Base-by-base conservation (phyloP, 2,329 filamentous ascomycete genomes). In the Aspergillus jensenii region DNA sequence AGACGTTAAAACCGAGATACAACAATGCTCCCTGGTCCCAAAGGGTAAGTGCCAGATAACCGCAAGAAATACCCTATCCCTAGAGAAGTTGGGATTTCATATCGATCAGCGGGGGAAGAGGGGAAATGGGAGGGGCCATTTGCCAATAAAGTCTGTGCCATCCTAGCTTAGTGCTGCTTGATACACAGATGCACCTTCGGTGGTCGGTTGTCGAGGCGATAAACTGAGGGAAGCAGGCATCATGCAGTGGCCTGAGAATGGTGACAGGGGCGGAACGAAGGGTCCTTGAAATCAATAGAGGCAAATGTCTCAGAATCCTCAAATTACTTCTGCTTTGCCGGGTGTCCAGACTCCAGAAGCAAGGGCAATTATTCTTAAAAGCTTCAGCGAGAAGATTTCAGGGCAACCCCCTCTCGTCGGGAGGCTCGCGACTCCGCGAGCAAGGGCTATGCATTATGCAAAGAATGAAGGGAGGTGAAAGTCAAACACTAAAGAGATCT, bases 141-240 rank as follows among this genome's bases (percentile, higher is more conserved):
- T 56, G 52, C 52, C 53, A 56, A 55, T 37, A 12, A 14, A 45
- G 44, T 46, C 58, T 27, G 52, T 60, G 60, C 58, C 43, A 54
- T 37, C 55, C 51, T 56, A 45, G 58, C 33, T 40, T 50, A 51
- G 54, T 31, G 46, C 25, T 40, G 23, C 27, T 46, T 17, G 35
- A 49, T 35, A 39, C 33, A 39, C 44, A 23, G 17, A 12, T 35
- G 35, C 17, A 25, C 15, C 19, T 40, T 33, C 14, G 8, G 49
- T 33, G n/a, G 19, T 44, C 49, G 35, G 49, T 48, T 58, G 50
- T 53, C 44, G 48, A 52, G 55, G 54, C 11, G 54, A 56, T 56
- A 31, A 40, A 21, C 15, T 6, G 19, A 56, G 23, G 40, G 39
- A 8, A 31, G 35, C 35, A 33, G 19, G 45, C 25, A 14, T 12